Percentiles rank a stretch among this genome's conserved stretches.
Conservation (phyloP, 2,329 filamentous ascomycete species). For the Orbilia quercus region DNA sequence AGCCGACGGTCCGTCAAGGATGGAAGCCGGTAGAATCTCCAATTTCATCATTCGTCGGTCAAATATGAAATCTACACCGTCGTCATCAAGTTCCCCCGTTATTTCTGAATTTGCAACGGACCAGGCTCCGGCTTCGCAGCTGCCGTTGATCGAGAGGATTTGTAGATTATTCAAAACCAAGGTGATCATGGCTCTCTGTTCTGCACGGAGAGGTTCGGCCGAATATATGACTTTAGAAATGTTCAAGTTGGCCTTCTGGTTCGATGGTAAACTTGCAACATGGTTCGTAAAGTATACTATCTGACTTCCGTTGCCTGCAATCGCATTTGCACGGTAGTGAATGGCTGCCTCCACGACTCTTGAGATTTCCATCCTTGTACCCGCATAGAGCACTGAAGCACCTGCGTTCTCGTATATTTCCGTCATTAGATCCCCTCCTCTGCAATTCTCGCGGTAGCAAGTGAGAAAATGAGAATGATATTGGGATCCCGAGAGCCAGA, state of each 20-base stretch:
- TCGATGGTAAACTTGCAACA: conserved; percentile 61
- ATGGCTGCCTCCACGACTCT: conserved; percentile 60
- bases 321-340: conserved; percentile 63
- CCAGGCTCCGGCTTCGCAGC: conserved; percentile 65
- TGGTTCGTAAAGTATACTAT: conserved; percentile 63
- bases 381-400: conserved; percentile 63
- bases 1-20: conserved; percentile 8
- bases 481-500: neutral
- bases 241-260: conserved; percentile 58
- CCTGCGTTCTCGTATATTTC: conserved; percentile 65
- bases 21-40: conserved; percentile 62
- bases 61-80: conserved; percentile 63
- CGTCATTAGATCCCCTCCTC: conserved; percentile 63
- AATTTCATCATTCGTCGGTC: conserved; percentile 63
- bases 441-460: no score
- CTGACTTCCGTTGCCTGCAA: conserved; percentile 64
- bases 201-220: conserved; percentile 63
- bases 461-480: conserved; percentile 59
- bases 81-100: conserved; percentile 54
- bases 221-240: conserved; percentile 66
- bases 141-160: conserved; percentile 64
- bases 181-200: conserved; percentile 61
- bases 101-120: conserved; percentile 62
- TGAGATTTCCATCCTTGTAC: conserved; percentile 55
- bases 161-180: conserved; percentile 6